Evolutionary conservation across 139 green algal species (phyloP).

Genomic region (Coelastrella sp.): DNA sequence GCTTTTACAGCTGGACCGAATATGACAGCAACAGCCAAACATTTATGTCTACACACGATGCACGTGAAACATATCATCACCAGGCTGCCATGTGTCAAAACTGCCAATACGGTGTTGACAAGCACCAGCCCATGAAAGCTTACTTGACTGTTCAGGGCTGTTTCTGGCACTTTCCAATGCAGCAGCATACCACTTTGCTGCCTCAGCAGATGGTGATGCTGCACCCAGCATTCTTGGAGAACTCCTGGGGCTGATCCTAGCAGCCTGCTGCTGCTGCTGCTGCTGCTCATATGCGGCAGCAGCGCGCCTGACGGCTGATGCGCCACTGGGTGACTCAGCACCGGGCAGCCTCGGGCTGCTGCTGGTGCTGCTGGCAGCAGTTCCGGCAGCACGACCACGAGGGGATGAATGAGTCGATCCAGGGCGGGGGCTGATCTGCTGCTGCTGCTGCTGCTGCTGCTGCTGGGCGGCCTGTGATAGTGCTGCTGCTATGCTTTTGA

Average conservation of each 20-base stretch:
- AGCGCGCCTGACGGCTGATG: neutral
- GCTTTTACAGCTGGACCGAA: too few species aligned
- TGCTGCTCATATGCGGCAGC: neutral
- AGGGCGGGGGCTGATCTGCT: too few species aligned
- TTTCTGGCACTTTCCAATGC: neutral
- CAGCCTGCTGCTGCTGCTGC: neutral
- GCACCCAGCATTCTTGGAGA: neutral
- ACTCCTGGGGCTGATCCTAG: neutral
- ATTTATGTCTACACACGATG: too few species aligned
- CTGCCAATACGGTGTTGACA: too few species aligned
- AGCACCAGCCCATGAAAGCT: too few species aligned
- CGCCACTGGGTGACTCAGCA: neutral
- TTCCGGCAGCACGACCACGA: neutral
- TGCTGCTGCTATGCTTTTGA: neutral
- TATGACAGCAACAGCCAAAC: too few species aligned
- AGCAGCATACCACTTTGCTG: neutral
- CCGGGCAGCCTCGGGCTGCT: neutral
- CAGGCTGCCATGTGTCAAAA: too few species aligned
- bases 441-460: neutral
- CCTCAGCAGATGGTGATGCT: neutral
- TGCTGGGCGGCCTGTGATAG: neutral
- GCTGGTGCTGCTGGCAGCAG: neutral
- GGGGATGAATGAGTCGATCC: too few species aligned
- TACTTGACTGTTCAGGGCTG: neutral
- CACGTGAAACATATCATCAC: too few species aligned